phyloP scores from a whole-genome alignment of 2,329 filamentous ascomycete genomes.

The Alternaria conjuncta region DNA sequence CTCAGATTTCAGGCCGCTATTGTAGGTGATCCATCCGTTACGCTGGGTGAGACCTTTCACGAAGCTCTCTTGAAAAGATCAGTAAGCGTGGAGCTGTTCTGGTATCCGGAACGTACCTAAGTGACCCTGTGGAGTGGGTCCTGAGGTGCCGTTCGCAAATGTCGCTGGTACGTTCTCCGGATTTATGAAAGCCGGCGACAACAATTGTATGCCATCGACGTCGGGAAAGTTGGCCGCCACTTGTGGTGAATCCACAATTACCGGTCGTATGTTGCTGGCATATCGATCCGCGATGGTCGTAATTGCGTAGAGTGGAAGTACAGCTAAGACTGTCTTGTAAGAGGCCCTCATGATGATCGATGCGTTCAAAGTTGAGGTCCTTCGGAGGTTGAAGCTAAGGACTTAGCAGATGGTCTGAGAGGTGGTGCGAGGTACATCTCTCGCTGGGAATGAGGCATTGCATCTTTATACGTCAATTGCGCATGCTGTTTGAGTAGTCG shows the following conservation, averaged over 20 bases:
- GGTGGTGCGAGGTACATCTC: not conserved
- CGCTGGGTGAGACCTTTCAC: not conserved
- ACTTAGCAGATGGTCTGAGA: not conserved
- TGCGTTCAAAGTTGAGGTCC: not conserved
- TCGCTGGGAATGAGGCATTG: too few relatives aligned
- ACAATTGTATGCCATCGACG: not conserved
- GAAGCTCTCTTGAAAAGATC: not conserved
- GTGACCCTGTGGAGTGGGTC: not conserved
- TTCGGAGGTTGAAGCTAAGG: not conserved
- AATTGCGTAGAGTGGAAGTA: not conserved
- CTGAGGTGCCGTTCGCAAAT: not conserved
- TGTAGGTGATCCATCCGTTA: not conserved
- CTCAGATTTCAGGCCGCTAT: not conserved
- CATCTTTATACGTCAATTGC: not conserved
- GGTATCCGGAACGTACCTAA: not conserved
- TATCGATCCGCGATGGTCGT: not conserved
- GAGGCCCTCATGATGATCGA: not conserved
- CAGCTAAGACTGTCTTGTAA: not conserved
- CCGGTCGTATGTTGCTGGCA: not conserved
- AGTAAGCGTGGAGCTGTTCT: not conserved
- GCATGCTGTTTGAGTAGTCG: not conserved
- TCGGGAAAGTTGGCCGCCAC: not conserved
- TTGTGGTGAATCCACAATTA: not conserved
- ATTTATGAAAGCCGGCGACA: not conserved
- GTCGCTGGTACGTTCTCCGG: not conserved